Conservation (phyloP, 176 grass and related monocot genomes). For the Typha latifolia region DNA sequence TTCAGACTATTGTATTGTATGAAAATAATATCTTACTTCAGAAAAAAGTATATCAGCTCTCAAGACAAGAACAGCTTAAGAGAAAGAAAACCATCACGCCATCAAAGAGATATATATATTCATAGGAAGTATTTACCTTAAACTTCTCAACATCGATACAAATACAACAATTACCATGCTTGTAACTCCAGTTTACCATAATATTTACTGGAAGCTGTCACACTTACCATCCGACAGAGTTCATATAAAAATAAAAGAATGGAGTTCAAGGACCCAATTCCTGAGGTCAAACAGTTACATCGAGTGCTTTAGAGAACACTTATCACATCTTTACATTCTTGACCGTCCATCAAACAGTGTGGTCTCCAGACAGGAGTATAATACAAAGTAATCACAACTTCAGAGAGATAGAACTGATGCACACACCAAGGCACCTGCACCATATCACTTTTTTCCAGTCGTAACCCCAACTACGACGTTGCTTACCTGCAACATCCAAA, state of each 20-base stretch:
- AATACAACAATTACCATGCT: not conserved
- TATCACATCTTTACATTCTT: not conserved
- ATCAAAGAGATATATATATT: not conserved
- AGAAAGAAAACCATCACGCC: not conserved
- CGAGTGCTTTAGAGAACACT: not conserved
- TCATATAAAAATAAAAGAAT: conserved; percentile 3
- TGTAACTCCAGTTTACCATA: no score
- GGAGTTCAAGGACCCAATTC: not conserved
- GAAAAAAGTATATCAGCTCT: not conserved
- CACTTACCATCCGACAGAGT: not conserved
- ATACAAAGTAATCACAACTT: not conserved
- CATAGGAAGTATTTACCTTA: not conserved
- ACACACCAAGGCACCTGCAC: not conserved
- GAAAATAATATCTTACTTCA: not conserved
- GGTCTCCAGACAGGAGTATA: not conserved
- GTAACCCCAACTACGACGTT: conserved; percentile 65
- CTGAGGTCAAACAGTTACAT: not conserved
- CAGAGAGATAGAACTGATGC: no score
- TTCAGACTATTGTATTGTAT: no score
- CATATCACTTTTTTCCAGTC: conserved; percentile 32
- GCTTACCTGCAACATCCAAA: conserved; percentile 37
- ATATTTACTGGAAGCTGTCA: not conserved
- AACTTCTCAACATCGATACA: not conserved
- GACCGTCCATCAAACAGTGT: not conserved
- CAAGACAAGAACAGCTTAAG: not conserved